Percentiles rank a stretch among this genome's conserved stretches.
These are phyloP conservation scores for Teratosphaeriaceae sp. DNA, from an alignment of 2,329 filamentous ascomycete species.

Conservation along the genomic window DNA sequence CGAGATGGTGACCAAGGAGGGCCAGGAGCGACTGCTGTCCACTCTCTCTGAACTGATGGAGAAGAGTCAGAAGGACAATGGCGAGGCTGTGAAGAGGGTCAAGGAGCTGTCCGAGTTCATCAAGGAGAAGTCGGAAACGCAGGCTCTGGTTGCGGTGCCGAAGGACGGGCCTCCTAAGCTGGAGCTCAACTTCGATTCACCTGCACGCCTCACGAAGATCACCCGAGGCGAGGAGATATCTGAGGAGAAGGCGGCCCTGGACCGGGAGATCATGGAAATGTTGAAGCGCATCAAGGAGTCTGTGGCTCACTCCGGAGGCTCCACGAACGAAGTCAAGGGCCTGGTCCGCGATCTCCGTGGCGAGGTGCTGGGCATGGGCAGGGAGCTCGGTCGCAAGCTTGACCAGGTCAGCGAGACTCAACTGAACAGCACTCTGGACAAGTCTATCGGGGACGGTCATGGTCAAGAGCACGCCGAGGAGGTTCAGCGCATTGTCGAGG, in stretches of 20 bases:
- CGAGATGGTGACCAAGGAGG: slow-evolving; percentile 95
- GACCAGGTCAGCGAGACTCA: slow-evolving; percentile 53
- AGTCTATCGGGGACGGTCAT: slow-evolving; percentile 37
- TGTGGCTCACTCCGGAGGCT: slow-evolving; percentile 76
- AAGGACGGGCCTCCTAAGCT: slow-evolving; percentile 29
- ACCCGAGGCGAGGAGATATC: slow-evolving; percentile 15
- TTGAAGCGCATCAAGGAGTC: slow-evolving; percentile 87
- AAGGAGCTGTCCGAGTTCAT: slow-evolving; percentile 45
- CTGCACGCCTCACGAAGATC: slow-evolving; percentile 15
- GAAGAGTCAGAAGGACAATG: slow-evolving; percentile 46
- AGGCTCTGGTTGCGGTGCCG: slow-evolving; percentile 46
- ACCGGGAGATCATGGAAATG: slow-evolving; percentile 74
- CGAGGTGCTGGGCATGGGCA: slow-evolving; percentile 90
- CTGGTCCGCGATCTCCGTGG: slow-evolving; percentile 83
- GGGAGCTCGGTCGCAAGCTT: slow-evolving; percentile 81
- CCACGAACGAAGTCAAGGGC: slow-evolving; percentile 88
- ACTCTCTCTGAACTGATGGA: slow-evolving; percentile 63
- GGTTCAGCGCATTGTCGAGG: slow-evolving; percentile 68
- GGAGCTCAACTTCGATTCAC: slow-evolving; percentile 29
- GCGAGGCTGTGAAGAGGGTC: slow-evolving; percentile 58
- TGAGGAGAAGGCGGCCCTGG: slow-evolving; percentile 48
- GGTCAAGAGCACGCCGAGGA: slow-evolving; percentile 54
- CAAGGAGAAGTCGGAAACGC: slow-evolving; percentile 46
- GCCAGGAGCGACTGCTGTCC: slow-evolving; percentile 68
- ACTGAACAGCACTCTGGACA: slow-evolving; percentile 24